Evolutionary conservation across 306 rosid genomes (phyloP).

Genomic region (Alnus glutinosa): DNA sequence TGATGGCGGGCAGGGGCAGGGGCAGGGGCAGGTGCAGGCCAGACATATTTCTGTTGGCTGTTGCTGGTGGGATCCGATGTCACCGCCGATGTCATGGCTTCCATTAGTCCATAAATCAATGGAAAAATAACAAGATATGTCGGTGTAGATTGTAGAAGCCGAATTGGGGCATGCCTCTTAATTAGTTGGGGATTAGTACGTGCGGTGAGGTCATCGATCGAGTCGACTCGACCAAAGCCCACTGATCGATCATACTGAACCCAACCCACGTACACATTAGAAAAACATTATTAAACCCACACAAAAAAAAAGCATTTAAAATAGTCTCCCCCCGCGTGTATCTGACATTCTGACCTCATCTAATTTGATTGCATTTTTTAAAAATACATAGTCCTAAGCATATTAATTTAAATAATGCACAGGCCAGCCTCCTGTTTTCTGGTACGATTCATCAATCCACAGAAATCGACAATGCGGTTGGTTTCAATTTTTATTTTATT

Average conservation of each 20-base stretch:
- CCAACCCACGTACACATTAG: slow-evolving; percentile 17
- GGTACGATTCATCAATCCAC: too few species aligned
- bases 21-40: too few species aligned
- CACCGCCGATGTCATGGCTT: slow-evolving; percentile 26
- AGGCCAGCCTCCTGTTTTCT: too few species aligned
- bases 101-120: background rate
- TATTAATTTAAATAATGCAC: too few species aligned
- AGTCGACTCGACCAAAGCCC: background rate
- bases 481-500: too few species aligned
- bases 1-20: background rate
- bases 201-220: slow-evolving; percentile 21
- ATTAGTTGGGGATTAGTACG: background rate
- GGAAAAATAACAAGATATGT: background rate
- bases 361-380: too few species aligned
- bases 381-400: too few species aligned
- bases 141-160: background rate
- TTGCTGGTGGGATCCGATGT: slow-evolving; percentile 36
- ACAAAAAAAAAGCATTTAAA: too few species aligned
- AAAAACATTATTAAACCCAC: too few species aligned
- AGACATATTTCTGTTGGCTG: background rate
- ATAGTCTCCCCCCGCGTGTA: too few species aligned
- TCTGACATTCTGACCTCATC: too few species aligned
- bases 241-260: slow-evolving; percentile 5
- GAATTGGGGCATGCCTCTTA: background rate
- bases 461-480: too few species aligned